Base-by-base conservation (phyloP, 1,284 basidiomycete species). In the Sanghuangporus sanghuang region DNA sequence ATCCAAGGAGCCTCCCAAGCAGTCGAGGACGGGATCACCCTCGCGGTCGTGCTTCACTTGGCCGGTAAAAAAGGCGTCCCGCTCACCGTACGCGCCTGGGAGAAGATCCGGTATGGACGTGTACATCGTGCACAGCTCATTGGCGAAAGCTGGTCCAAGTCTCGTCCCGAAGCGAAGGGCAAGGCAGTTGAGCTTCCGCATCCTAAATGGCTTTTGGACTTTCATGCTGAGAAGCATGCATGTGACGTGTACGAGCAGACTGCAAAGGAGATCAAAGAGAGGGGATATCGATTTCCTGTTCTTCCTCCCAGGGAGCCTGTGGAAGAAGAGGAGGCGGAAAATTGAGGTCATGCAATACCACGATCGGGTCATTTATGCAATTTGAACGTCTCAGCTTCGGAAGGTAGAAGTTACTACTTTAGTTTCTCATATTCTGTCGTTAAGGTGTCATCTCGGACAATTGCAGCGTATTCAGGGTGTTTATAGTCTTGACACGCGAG, bases 271-370 rank as follows among this genome's bases (percentile, higher is more conserved):
- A 70, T 72, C 14, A 50, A 59, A 53, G 62, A 68, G 64, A 69
- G 72, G 9, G 74, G 73, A 16, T 73, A 75, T 66, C 55, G 36
- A 42, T 32, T 64, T 40, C 71, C 74, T 6, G 40, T 55, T 35
- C 62, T 70, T 11, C 64, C 66, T 9, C 2, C 14, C 18, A 9
- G 14, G 9, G 48, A 16, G 23, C 3, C 21, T 49, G 9, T 49
- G 7, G 21, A 32, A 32, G 27, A 3, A 32, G 27, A 27, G 27
- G 27, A 32, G 27, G 4, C 27, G 27, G 27, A 3, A 32, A 32
- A 32, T 32, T 32, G 27, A 32, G 27, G 27, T 32, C 27, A 3
- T 32, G 4, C 2, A 32, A 32, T 32, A 32, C 27, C 27, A 32
- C 27, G 27, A 32, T 32, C 27, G 3, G 27, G 27, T 32, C 5